Conservation (phyloP, 2,329 filamentous ascomycete genomes). For the Botrytis byssoidea region DNA sequence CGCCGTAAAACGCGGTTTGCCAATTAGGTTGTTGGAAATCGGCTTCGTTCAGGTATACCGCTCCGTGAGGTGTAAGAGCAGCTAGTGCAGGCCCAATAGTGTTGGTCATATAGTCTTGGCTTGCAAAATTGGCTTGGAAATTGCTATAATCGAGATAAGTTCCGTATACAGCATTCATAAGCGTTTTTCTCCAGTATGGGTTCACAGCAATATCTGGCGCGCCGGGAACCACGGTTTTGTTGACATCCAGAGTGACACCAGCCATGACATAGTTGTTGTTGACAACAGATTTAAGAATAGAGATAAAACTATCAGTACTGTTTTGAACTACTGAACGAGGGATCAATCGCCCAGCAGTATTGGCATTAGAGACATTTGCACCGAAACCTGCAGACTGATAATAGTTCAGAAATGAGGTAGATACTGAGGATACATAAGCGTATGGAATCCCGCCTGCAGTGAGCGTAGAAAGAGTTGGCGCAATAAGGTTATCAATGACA, state of each 20-base stretch:
- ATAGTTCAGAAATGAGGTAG: background rate
- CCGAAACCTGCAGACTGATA: slow-evolving; percentile 9
- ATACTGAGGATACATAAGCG: slow-evolving; percentile 4
- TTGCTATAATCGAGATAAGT: background rate
- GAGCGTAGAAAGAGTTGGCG: slow-evolving; percentile 2
- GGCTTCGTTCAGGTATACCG: slow-evolving; percentile 7
- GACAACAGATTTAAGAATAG: slow-evolving; percentile 1
- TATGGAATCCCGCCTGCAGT: background rate
- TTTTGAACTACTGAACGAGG: slow-evolving; percentile 10
- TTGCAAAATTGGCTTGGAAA: background rate
- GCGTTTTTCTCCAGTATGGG: slow-evolving; percentile 20
- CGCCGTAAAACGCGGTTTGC: slow-evolving; percentile 7
- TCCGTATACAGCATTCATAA: slow-evolving; percentile 13
- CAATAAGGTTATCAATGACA: background rate
- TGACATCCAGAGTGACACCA: slow-evolving; percentile 20
- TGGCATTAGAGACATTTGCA: background rate
- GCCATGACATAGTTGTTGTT: slow-evolving; percentile 12
- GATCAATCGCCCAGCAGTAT: slow-evolving; percentile 1
- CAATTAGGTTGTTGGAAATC: slow-evolving; percentile 12
- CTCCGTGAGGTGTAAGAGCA: background rate
- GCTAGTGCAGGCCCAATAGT: background rate
- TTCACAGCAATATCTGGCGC: slow-evolving; percentile 8
- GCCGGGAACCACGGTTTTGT: background rate
- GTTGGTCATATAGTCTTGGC: slow-evolving; percentile 4
- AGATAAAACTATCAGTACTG: background rate